phyloP scores from a whole-genome alignment of 352 stramenopile species.

The Phytophthora tubulina region DNA sequence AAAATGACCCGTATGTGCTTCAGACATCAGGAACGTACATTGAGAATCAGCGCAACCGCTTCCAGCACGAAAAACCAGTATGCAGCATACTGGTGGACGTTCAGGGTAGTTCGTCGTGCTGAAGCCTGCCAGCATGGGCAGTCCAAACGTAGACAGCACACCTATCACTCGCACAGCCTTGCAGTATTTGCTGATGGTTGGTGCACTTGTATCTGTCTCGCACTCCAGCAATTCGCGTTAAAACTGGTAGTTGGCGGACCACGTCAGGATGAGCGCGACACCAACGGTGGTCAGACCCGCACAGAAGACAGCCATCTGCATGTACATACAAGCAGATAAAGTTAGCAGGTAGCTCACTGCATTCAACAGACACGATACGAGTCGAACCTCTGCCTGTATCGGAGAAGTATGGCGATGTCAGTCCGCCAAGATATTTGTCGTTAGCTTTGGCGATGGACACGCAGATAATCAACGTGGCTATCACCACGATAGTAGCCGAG shows the following conservation, averaged over 20 bases:
- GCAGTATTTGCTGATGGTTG: slow-evolving; percentile 12
- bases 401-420: slow-evolving; percentile 62
- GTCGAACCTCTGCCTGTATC: slow-evolving; percentile 46
- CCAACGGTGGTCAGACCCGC: slow-evolving; percentile 38
- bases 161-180: slow-evolving; percentile 33
- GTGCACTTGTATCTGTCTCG: not conserved
- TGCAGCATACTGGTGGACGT: slow-evolving; percentile 61
- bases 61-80: slow-evolving; percentile 80
- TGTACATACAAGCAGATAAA: too few relatives aligned
- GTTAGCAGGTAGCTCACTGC: too few relatives aligned
- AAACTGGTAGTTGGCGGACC: slow-evolving; percentile 56
- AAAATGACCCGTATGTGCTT: too few relatives aligned
- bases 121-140: slow-evolving; percentile 62
- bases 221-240: slow-evolving; percentile 37
- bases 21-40: slow-evolving; percentile 42
- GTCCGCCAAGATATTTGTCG: slow-evolving; percentile 49
- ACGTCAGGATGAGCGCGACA: slow-evolving; percentile 44
- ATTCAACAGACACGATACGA: not conserved
- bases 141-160: slow-evolving; percentile 42
- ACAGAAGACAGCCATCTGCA: slow-evolving; percentile 34
- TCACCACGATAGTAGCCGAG: slow-evolving; percentile 36
- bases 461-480: slow-evolving; percentile 53
- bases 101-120: slow-evolving; percentile 59
- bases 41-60: slow-evolving; percentile 58
- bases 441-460: slow-evolving; percentile 48